Percentiles rank a stretch among this genome's conserved stretches.
phyloP scores from a whole-genome alignment of 768 basidiomycete genomes.

The Tricholoma terreum region DNA sequence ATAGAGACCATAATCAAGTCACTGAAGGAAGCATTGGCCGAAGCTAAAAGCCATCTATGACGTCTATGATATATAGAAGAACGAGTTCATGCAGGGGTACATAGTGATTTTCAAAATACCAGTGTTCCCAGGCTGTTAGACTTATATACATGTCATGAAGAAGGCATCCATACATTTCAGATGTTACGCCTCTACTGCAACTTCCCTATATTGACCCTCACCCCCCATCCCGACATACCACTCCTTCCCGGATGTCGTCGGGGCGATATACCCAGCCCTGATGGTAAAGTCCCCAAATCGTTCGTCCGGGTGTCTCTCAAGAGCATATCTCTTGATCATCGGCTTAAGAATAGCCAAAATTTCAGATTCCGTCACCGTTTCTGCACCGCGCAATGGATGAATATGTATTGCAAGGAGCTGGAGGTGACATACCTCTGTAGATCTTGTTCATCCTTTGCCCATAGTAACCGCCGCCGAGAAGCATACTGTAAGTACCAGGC shows the following conservation, averaged over 20 bases:
- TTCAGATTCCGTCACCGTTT: constrained; percentile 87
- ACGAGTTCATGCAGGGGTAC: too few relatives aligned
- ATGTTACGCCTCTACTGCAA: constrained; percentile 10
- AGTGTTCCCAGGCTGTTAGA: too few relatives aligned
- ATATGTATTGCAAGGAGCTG: background rate
- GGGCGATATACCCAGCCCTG: constrained; percentile 84
- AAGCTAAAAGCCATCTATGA: constrained; percentile 27
- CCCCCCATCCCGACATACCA: constrained; percentile 90
- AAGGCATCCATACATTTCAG: background rate
- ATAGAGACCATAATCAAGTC: constrained; percentile 69
- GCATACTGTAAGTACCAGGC: constrained; percentile 87
- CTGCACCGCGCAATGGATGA: constrained; percentile 31
- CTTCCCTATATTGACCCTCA: constrained; percentile 54
- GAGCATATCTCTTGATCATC: constrained; percentile 93
- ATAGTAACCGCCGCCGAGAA: constrained; percentile 93
- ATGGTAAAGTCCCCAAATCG: constrained; percentile 96
- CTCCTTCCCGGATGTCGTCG: constrained; percentile 75
- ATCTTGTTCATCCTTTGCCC: constrained; percentile 97
- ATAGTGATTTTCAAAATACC: too few relatives aligned
- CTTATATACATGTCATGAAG: too few relatives aligned
- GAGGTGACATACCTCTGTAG: constrained; percentile 62
- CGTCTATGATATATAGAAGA: too few relatives aligned
- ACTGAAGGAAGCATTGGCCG: constrained; percentile 55
- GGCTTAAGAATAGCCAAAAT: constrained; percentile 85
- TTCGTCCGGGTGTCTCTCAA: constrained; percentile 84